Conservation (phyloP, 139 green algal genomes). For the Diplosphaera chodatii region DNA sequence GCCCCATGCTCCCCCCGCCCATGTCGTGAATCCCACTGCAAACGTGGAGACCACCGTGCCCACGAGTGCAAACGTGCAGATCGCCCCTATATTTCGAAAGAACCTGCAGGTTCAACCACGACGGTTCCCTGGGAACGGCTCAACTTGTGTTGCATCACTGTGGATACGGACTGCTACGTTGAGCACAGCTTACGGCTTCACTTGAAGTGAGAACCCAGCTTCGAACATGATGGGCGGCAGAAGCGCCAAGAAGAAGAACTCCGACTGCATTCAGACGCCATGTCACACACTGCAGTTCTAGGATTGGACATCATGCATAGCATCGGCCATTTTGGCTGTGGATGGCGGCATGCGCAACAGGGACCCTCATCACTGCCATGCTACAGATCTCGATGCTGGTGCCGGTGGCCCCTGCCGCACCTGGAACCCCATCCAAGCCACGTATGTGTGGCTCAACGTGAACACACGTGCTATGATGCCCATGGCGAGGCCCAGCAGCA, state of each 20-base stretch:
- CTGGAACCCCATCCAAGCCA: slow-evolving; percentile 23
- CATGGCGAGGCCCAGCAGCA: slow-evolving; percentile 35
- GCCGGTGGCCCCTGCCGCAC: slow-evolving; percentile 5
- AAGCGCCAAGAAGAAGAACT: slow-evolving; percentile 73
- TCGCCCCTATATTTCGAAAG: slow-evolving; percentile 38
- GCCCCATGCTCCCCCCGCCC: slow-evolving; percentile 22
- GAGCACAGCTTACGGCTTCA: slow-evolving; percentile 24
- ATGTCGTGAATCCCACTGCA: slow-evolving; percentile 9
- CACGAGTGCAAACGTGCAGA: slow-evolving; percentile 39
- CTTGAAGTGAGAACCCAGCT: slow-evolving; percentile 59
- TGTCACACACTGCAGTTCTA: no score
- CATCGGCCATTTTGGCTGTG: not conserved
- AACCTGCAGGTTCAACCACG: slow-evolving; percentile 23
- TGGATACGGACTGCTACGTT: not conserved
- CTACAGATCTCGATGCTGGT: no score
- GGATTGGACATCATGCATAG: no score
- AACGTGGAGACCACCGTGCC: slow-evolving; percentile 47
- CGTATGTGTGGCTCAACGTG: not conserved
- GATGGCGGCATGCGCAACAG: no score
- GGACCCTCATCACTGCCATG: no score
- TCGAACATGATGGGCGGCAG: slow-evolving; percentile 82
- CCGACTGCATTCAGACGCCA: slow-evolving; percentile 17
- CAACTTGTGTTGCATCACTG: no score
- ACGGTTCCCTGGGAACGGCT: no score
- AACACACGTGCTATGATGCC: slow-evolving; percentile 18